phyloP scores from a whole-genome alignment of 306 rosid species.

The Vigna reflexopilosa region DNA sequence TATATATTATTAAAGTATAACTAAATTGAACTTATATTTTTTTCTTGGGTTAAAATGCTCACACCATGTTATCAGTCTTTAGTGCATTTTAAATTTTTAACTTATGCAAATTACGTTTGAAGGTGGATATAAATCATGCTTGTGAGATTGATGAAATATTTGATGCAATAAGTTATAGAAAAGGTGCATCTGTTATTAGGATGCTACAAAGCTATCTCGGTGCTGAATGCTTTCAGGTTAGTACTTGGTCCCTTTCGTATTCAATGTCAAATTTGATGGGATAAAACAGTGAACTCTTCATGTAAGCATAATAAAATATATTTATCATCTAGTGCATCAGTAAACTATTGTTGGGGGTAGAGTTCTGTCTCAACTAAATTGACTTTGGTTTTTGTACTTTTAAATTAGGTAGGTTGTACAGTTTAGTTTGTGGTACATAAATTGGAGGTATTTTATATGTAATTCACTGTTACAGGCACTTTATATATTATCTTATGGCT shows the following conservation, averaged over 20 bases:
- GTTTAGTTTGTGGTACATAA: slow-evolving; percentile 1
- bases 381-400: slow-evolving; percentile 12
- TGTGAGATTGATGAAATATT: slow-evolving; percentile 89
- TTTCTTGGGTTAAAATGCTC: slow-evolving; percentile 15
- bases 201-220: slow-evolving; percentile 99
- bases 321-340: background rate
- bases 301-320: slow-evolving; percentile 1
- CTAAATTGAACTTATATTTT: background rate
- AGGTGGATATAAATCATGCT: slow-evolving; percentile 96
- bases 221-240: slow-evolving; percentile 87
- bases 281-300: slow-evolving; percentile 34
- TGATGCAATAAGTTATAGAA: slow-evolving; percentile 88
- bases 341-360: slow-evolving; percentile 3
- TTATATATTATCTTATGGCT: slow-evolving; percentile 1
- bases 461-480: slow-evolving; percentile 12
- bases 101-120: slow-evolving; percentile 44
- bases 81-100: slow-evolving; percentile 5
- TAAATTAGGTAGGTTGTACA: slow-evolving; percentile 3
- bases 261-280: slow-evolving; percentile 25
- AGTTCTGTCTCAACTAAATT: slow-evolving; percentile 16
- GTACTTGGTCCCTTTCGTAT: slow-evolving; percentile 40
- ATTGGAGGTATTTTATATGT: background rate
- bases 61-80: background rate
- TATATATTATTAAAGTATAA: background rate
- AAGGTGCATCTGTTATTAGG: slow-evolving; percentile 95